Percentiles rank a stretch among this genome's conserved stretches.
These are phyloP conservation scores for Oidium heveae DNA, from an alignment of 2,329 filamentous ascomycete genomes.

Conservation along the genomic window DNA sequence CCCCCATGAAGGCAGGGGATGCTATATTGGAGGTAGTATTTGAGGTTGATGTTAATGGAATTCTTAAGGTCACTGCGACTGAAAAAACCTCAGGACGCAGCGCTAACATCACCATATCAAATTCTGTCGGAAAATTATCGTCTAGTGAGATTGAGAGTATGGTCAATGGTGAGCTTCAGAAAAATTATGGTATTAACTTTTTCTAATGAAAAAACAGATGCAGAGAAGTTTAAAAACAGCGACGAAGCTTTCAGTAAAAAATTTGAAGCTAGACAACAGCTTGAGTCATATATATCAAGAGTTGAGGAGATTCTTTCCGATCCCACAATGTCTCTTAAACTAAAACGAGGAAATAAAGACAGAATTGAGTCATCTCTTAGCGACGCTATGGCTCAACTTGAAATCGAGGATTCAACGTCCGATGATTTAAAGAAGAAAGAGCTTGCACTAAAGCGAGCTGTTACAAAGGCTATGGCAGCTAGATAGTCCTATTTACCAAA, in stretches of 20 bases:
- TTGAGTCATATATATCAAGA: constrained; percentile 95
- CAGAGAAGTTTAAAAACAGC: constrained; percentile 94
- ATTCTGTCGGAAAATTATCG: constrained; percentile 97
- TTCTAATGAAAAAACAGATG: constrained; percentile 25
- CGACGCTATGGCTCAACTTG: constrained; percentile 92
- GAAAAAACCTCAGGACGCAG: constrained; percentile 96
- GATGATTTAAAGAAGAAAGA: constrained; percentile 99
- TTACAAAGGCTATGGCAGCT: constrained; percentile 90
- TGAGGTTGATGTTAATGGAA: constrained; percentile 99
- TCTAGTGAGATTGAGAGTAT: constrained; percentile 89
- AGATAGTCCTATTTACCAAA: constrained; percentile 28
- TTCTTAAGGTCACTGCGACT: constrained; percentile 95
- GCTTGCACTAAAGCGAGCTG: constrained; percentile 84
- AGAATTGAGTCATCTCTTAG: constrained; percentile 95
- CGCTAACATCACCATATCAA: constrained; percentile 99
- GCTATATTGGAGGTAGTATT: constrained; percentile 94
- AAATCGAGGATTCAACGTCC: constrained; percentile 72
- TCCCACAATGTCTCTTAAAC: constrained; percentile 82
- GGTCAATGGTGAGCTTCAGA: constrained; percentile 42
- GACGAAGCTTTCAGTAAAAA: constrained; percentile 99
- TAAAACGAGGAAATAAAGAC: constrained; percentile 98
- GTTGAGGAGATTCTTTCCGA: constrained; percentile 98
- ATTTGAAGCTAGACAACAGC: constrained; percentile 96
- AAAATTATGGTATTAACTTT: background rate
- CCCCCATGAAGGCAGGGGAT: constrained; percentile 64